phyloP scores from a whole-genome alignment of 768 basidiomycete genomes.

The Paxillus rubicundulus region DNA sequence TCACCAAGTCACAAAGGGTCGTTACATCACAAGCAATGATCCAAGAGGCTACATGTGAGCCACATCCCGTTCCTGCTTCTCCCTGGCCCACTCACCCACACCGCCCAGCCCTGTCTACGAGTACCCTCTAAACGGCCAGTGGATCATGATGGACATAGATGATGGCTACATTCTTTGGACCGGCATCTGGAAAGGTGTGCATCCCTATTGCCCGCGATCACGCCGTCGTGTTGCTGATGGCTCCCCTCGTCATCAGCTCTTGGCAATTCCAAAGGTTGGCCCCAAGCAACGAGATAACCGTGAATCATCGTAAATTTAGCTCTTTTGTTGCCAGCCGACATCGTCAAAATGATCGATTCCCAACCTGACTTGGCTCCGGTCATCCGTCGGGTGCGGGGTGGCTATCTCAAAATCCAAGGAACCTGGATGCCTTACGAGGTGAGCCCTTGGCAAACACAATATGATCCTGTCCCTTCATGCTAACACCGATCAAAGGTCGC shows the following conservation, averaged over 20 bases:
- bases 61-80: not conserved
- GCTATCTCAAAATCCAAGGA: constrained; percentile 89
- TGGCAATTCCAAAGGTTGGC: constrained; percentile 82
- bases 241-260: constrained; percentile 48
- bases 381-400: constrained; percentile 81
- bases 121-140: constrained; percentile 84
- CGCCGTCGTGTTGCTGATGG: constrained; percentile 7
- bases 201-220: not conserved
- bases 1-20: constrained; percentile 81
- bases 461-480: constrained; percentile 10
- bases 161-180: constrained; percentile 93
- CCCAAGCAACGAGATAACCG: constrained; percentile 6
- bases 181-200: constrained; percentile 87
- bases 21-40: constrained; percentile 89
- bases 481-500: constrained; percentile 54
- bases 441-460: constrained; percentile 19
- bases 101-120: constrained; percentile 73
- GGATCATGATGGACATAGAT: constrained; percentile 96
- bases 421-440: constrained; percentile 95
- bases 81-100: constrained; percentile 1
- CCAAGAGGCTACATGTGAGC: constrained; percentile 84
- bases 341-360: constrained; percentile 90
- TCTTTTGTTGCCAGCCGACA: constrained; percentile 60
- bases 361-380: constrained; percentile 83
- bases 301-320: constrained; percentile 13